Conservation (phyloP, 805 yeast species). For the Cyberlindnera lachancei region DNA sequence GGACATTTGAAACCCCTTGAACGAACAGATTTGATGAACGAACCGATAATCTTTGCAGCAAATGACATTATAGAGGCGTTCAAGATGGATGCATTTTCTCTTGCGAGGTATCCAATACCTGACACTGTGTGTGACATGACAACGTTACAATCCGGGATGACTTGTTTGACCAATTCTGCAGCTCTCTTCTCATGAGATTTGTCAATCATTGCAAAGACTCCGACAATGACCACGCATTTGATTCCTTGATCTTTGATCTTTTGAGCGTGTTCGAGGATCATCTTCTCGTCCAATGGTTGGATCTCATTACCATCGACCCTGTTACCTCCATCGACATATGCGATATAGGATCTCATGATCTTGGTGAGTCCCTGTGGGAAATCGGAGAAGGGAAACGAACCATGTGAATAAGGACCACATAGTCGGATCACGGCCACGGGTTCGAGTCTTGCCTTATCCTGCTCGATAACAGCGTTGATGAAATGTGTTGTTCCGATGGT, state of each 20-base stretch:
- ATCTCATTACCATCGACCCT: constrained; percentile 35
- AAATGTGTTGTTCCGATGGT: constrained; percentile 45
- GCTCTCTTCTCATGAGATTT: constrained; percentile 30
- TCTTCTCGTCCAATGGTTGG: constrained; percentile 25
- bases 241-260: constrained; percentile 27
- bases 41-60: constrained; percentile 34
- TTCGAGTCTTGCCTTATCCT: constrained; percentile 32
- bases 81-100: constrained; percentile 41
- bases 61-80: constrained; percentile 37
- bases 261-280: constrained; percentile 21
- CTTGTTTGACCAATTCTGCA: constrained; percentile 24
- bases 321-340: constrained; percentile 31
- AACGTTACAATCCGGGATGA: constrained; percentile 28
- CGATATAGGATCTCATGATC: constrained; percentile 30
- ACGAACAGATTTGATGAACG: constrained; percentile 31
- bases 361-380: constrained; percentile 32
- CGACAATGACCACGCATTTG: constrained; percentile 31
- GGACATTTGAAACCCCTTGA: constrained; percentile 30
- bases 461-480: constrained; percentile 42
- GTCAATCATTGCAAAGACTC: constrained; percentile 32
- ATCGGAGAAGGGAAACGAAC: constrained; percentile 34
- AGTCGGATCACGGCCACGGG: constrained; percentile 37
- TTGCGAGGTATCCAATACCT: constrained; percentile 36
- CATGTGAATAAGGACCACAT: constrained; percentile 33
- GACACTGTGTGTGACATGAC: constrained; percentile 35